Evolutionary conservation across 176 grass and related monocot genomes (phyloP).

Genomic region (Cymbopogon citratus): DNA sequence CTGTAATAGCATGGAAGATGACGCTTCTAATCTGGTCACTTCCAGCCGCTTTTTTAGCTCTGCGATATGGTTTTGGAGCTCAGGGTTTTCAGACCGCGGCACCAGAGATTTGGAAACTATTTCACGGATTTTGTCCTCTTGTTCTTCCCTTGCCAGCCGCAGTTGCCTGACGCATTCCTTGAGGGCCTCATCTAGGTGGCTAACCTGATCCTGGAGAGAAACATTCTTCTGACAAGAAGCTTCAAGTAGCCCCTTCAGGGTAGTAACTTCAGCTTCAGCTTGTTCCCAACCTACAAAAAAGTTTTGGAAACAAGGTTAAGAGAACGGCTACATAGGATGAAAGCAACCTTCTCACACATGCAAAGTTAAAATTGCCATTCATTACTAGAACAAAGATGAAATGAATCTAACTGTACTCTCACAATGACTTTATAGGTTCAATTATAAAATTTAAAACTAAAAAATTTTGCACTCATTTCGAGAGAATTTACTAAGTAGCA

Average conservation of each 20-base stretch:
- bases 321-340: conserved; percentile 19
- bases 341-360: neutral
- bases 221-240: conserved; percentile 59
- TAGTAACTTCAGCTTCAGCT: conserved; percentile 68
- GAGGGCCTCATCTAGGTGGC: conserved; percentile 69
- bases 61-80: conserved; percentile 50
- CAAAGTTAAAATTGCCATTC: neutral
- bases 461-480: neutral
- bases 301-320: conserved; percentile 3
- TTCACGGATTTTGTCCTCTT: conserved; percentile 60
- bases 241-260: conserved; percentile 76
- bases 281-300: conserved; percentile 86
- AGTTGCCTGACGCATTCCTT: conserved; percentile 94
- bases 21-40: conserved; percentile 38
- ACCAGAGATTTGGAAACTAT: conserved; percentile 37
- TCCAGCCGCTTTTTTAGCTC: conserved; percentile 52
- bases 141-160: conserved; percentile 66
- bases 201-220: conserved; percentile 69
- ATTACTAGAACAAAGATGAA: neutral
- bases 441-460: conserved; percentile 10
- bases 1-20: conserved; percentile 22
- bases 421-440: neutral
- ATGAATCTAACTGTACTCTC: neutral
- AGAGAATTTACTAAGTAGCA: neutral
- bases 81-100: conserved; percentile 43